Base-by-base conservation (phyloP, 1,284 basidiomycete genomes). In the Trametes pubescens region DNA sequence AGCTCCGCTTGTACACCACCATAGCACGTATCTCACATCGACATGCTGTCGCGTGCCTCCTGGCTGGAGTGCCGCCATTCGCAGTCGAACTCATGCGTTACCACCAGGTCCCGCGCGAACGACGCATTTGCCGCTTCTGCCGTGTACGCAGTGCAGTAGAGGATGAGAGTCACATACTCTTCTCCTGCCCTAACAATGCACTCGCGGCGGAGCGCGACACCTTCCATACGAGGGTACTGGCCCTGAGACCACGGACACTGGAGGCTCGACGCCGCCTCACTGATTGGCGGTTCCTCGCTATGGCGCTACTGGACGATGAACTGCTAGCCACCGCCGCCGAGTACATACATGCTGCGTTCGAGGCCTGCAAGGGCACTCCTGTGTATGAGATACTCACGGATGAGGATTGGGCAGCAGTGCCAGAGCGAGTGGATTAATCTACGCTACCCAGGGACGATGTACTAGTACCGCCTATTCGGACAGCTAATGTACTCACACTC, bases 51-150 rank as follows among this genome's bases (percentile, higher is more conserved):
- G 43, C 43, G 2, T 18, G 43, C 8, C 18, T 44, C 3, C 43
- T 44, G 3, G 43, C 43, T 4, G 43, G 43, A 18, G 55, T 38
- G 64, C 47, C 26, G 35, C 38, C 29, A 61, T 62, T 22, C 26
- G 48, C 48, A 8, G n/a, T 52, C 22, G 51, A 52, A 22, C 3
- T 9, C 1, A 16, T 52, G 1, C 51, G 51, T 4, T 10, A 21
- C 4, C n/a, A 18, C 7, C 13, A 24, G 10, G 22, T 37, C 16
- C 51, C 51, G 1, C 51, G 34, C 9, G 51, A 32, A 37, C 34
- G 51, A 14, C 32, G 51, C 4, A 9, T 52, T 18, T 52, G 51
- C 51, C 51, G 51, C 32, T 52, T 52, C 51, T 52, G 51, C n/a
- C 32, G 32, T 2, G 4, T n/a, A 10, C 34, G n/a, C 5, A n/a